These are phyloP conservation scores for Massospora cicadina DNA, from an alignment of 371 early-diverging fungal genomes.

Conservation along the genomic window DNA sequence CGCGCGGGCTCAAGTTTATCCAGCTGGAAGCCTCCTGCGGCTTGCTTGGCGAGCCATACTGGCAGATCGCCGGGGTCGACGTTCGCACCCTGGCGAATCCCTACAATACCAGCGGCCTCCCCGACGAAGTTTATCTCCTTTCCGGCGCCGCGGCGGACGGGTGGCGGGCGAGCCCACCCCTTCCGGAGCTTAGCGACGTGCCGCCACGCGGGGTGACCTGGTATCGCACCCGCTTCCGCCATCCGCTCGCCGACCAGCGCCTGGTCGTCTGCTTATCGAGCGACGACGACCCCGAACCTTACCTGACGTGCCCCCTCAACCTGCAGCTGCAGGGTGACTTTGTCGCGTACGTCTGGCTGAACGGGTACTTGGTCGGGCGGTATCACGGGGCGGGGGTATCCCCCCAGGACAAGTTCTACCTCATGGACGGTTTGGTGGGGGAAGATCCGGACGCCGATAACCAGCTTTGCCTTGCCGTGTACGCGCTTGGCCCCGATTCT, in stretches of 20 bases:
- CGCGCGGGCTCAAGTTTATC: slow-evolving; percentile 50
- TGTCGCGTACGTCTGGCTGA: slow-evolving; percentile 42
- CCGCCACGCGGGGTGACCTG: slow-evolving; percentile 16
- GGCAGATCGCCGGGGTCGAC: slow-evolving; percentile 70
- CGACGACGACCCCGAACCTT: neutral
- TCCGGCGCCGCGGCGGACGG: slow-evolving; percentile 7
- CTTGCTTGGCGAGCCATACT: slow-evolving; percentile 15
- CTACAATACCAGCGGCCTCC: slow-evolving; percentile 49
- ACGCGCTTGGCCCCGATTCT: neutral
- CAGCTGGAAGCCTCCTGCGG: slow-evolving; percentile 12
- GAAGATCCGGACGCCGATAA: slow-evolving; percentile 9
- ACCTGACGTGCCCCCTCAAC: slow-evolving; percentile 27
- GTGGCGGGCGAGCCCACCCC: neutral
- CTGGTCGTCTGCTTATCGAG: neutral
- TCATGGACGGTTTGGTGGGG: slow-evolving; percentile 37
- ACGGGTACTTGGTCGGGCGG: slow-evolving; percentile 37
- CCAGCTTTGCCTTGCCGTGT: neutral
- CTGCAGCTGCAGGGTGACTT: slow-evolving; percentile 39
- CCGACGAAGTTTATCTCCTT: slow-evolving; percentile 30
- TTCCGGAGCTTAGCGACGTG: slow-evolving; percentile 15
- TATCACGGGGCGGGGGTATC: slow-evolving; percentile 58
- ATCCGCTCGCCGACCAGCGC: slow-evolving; percentile 14
- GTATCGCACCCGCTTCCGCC: slow-evolving; percentile 19
- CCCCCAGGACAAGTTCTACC: slow-evolving; percentile 52
- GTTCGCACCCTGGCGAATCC: slow-evolving; percentile 30